Percentiles rank a stretch among this genome's conserved stretches.
Conservation (phyloP, 257 asterid species). For the Solanum sparsipilum region DNA sequence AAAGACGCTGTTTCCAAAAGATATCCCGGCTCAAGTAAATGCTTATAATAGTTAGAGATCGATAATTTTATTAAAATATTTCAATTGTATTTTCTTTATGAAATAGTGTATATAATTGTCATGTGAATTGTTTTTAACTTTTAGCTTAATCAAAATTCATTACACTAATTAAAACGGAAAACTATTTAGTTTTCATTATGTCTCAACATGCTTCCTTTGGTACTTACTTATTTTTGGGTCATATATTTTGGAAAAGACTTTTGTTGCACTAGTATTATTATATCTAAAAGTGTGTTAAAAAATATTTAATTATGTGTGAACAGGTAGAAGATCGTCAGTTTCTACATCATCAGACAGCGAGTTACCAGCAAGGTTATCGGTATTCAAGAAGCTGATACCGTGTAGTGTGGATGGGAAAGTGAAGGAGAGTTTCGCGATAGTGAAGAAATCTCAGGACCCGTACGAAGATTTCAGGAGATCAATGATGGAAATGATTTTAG, state of each 20-base stretch:
- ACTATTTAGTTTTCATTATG: not conserved
- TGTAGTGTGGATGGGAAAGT: constrained; percentile 67
- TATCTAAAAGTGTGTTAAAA: no score
- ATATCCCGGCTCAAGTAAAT: not conserved
- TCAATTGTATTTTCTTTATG: not conserved
- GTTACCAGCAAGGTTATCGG: constrained; percentile 60
- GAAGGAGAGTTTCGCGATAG: constrained; percentile 82
- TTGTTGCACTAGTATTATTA: not conserved
- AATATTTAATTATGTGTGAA: not conserved
- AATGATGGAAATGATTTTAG: constrained; percentile 87
- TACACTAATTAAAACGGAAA: not conserved
- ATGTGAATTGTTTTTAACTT: not conserved
- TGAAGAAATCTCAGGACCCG: constrained; percentile 75
- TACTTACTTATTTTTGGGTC: not conserved
- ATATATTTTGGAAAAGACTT: not conserved
- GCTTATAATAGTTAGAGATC: not conserved
- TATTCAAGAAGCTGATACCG: constrained; percentile 60
- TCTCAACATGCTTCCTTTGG: not conserved
- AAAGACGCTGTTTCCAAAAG: no score
- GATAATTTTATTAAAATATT: not conserved
- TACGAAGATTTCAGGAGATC: constrained; percentile 76
- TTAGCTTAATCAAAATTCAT: not conserved
- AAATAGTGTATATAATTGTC: not conserved
- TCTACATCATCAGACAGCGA: constrained; percentile 18
- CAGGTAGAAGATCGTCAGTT: constrained; percentile 1